phyloP scores from a whole-genome alignment of 345 rosid species.

The Rhodomyrtus tomentosa region DNA sequence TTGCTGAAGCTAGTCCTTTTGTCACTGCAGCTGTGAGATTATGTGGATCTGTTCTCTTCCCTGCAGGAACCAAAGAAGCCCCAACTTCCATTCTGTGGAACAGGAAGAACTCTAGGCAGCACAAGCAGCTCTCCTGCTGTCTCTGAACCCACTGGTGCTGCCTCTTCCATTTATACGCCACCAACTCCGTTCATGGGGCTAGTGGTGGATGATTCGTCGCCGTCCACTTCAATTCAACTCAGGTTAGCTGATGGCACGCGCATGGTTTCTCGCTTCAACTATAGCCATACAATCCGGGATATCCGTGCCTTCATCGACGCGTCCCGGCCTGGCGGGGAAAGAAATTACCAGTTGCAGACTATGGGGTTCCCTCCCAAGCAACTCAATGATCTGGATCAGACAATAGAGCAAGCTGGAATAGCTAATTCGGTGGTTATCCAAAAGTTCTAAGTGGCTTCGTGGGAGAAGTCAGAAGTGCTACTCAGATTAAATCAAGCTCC shows the following conservation, averaged over 20 bases:
- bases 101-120: conserved; percentile 59
- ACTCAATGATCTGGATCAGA: conserved; percentile 55
- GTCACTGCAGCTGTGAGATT: neutral
- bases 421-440: conserved; percentile 89
- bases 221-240: conserved; percentile 68
- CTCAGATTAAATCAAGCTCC: neutral
- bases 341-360: conserved; percentile 63
- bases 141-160: conserved; percentile 13
- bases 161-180: conserved; percentile 24
- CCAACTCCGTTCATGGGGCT: conserved; percentile 46
- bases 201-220: conserved; percentile 45
- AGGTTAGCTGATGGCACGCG: conserved; percentile 83
- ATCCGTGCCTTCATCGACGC: conserved; percentile 76
- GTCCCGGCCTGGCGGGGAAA: conserved; percentile 55
- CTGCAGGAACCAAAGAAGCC: conserved; percentile 40
- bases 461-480: neutral
- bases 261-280: conserved; percentile 63
- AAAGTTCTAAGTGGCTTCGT: conserved; percentile 37
- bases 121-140: conserved; percentile 4
- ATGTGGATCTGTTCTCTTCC: neutral
- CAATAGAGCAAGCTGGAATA: conserved; percentile 85
- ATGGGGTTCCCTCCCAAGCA: conserved; percentile 97
- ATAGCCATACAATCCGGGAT: conserved; percentile 63
- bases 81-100: conserved; percentile 26
- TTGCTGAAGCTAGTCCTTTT: neutral